Base-by-base conservation (phyloP, 1,284 basidiomycete species). In the Boletellus sp. region DNA sequence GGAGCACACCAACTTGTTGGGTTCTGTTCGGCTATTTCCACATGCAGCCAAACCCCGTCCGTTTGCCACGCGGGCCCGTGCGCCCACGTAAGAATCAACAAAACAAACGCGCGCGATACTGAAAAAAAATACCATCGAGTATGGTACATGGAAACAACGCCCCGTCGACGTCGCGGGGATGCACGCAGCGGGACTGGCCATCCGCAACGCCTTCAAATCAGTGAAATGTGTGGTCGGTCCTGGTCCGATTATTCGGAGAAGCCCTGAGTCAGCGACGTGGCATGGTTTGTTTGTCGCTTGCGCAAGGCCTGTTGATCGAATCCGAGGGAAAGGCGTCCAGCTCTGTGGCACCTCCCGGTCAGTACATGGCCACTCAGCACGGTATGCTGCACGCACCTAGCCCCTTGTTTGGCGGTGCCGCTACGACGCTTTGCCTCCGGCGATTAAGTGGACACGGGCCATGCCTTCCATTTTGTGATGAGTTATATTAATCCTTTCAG, bases 1-100 rank as follows among this genome's bases (percentile, higher is more conserved):
- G 63, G 66, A 67, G 58, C 60, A 65, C 62, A 57, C 66, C 63
- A 69, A 65, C 61, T 60, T 59, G 58, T 60, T 59, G 58, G 63
- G 66, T 64, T 67, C 60, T 61, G 63, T 55, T 69, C 63, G 67
- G 63, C 63, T 67, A 69, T 65, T 65, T 65, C 63, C 63, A 69
- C 52, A 54, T 64, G 61, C 47, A 66, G 66, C 65, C 63, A 66
- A 61, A 53, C 61, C 61, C 61, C 64, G 48, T 66, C 63, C 61
- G 55, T 66, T 64, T 69, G 63, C 63, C 63, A 65, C 63, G 63
- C 64, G 65, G 63, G 67, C 63, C 63, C 67, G 63, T 65, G 63
- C 63, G 56, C 57, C 61, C 64, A 64, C 66, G 63, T 66, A 67
- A 65, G 60, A 67, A 59, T 66, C 61, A 68, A 67, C 55, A 68